phyloP scores from a whole-genome alignment of 2,329 filamentous ascomycete species.

The Sporothrix humicola region DNA sequence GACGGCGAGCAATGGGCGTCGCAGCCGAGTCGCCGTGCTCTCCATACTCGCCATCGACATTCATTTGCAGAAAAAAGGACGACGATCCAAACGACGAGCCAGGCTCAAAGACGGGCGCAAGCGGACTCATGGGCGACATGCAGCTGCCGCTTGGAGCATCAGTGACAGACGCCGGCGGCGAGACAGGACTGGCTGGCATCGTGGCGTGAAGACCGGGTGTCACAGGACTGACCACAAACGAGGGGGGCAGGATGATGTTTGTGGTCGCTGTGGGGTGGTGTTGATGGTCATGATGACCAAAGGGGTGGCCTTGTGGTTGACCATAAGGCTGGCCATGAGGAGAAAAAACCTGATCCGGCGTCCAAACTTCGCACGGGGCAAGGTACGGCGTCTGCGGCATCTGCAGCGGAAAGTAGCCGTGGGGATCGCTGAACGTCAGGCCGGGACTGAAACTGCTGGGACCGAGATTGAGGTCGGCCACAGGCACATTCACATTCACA shows the following conservation, averaged over 20 bases:
- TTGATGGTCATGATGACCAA: background rate
- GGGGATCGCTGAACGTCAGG: background rate
- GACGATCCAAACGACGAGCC: conserved; percentile 2
- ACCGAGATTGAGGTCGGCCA: background rate
- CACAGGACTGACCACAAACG: conserved; percentile 25
- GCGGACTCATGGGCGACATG: conserved; percentile 32
- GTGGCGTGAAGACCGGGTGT: conserved; percentile 1
- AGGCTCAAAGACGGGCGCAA: conserved; percentile 46
- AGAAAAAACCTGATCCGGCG: background rate
- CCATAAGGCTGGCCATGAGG: background rate
- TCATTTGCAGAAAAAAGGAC: background rate
- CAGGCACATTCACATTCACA: background rate
- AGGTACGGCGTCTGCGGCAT: background rate
- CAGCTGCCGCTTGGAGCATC: background rate
- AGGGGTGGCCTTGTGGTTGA: background rate
- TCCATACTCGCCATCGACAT: background rate
- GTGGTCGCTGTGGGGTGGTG: conserved; percentile 1
- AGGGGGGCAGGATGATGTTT: background rate
- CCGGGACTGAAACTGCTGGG: background rate
- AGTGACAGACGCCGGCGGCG: background rate
- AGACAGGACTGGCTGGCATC: conserved; percentile 18
- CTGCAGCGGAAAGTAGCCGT: background rate
- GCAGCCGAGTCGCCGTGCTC: background rate
- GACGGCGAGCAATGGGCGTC: background rate
- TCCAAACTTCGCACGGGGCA: background rate